These are phyloP conservation scores for Metschnikowia sp. DNA, from an alignment of 805 yeast species.

Conservation along the genomic window DNA sequence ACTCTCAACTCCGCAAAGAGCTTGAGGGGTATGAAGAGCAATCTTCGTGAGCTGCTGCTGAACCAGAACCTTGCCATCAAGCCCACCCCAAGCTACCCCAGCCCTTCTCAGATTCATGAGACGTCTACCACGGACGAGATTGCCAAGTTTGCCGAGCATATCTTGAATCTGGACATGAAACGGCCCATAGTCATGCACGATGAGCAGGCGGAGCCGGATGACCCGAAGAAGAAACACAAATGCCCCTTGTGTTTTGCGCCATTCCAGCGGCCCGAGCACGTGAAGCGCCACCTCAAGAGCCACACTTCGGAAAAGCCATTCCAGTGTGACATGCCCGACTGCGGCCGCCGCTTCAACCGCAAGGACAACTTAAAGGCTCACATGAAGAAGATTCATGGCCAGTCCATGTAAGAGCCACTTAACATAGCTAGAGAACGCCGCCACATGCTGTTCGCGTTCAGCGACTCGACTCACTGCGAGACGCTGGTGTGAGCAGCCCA, in stretches of 20 bases:
- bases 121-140: constrained; percentile 19
- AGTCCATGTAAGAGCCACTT: background rate
- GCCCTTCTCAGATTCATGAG: constrained; percentile 16
- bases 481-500: too few relatives aligned
- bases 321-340: constrained; percentile 48
- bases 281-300: constrained; percentile 58
- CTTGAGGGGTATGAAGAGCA: background rate
- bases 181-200: constrained; percentile 21
- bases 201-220: constrained; percentile 33
- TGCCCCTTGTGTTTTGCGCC: constrained; percentile 62
- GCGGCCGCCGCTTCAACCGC: constrained; percentile 56
- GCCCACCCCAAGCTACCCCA: constrained; percentile 9
- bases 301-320: constrained; percentile 59
- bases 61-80: constrained; percentile 2
- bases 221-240: constrained; percentile 55
- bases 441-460: too few relatives aligned
- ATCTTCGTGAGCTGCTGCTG: constrained; percentile 2
- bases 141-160: constrained; percentile 20
- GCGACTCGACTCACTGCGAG: too few relatives aligned
- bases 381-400: constrained; percentile 54
- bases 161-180: constrained; percentile 20
- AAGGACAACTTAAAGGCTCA: constrained; percentile 61
- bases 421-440: too few relatives aligned
- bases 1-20: background rate
- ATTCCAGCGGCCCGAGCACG: constrained; percentile 72